Evolutionary conservation across 2,329 filamentous ascomycete species (phyloP).

Genomic region (Fusarium lyarnte): DNA sequence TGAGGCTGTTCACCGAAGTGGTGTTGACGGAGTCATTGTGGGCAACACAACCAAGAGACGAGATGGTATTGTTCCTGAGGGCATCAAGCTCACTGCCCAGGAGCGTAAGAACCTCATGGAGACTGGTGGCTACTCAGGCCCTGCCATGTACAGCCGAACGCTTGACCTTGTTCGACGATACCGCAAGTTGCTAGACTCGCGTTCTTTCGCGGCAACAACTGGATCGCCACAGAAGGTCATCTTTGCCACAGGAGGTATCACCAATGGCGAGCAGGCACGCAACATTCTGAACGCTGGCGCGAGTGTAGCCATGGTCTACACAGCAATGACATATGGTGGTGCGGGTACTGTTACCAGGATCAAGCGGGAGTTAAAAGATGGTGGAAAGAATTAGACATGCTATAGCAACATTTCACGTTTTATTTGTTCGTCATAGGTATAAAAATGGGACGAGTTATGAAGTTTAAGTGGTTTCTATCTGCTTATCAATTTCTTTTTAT

Average conservation of each 20-base stretch:
- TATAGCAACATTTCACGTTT: conserved; percentile 36
- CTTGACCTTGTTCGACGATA: conserved; percentile 83
- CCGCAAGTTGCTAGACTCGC: conserved; percentile 71
- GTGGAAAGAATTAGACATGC: conserved; percentile 43
- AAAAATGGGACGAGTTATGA: neutral
- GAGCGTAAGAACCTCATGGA: conserved; percentile 78
- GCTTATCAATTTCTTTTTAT: neutral
- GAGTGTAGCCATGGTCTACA: conserved; percentile 92
- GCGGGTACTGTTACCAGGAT: conserved; percentile 72
- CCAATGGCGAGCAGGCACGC: conserved; percentile 83
- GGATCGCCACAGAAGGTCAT: conserved; percentile 74
- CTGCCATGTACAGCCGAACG: conserved; percentile 85
- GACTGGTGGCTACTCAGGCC: conserved; percentile 89
- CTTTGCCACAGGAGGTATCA: conserved; percentile 94
- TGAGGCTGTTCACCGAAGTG: conserved; percentile 81
- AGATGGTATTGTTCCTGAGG: conserved; percentile 73
- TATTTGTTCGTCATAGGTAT: conserved; percentile 29
- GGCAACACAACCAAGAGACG: conserved; percentile 95
- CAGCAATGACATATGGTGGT: conserved; percentile 73
- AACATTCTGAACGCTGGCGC: conserved; percentile 88
- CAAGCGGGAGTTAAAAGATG: conserved; percentile 68
- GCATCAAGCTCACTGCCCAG: conserved; percentile 69
- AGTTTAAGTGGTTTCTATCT: neutral
- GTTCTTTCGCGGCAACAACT: conserved; percentile 46
- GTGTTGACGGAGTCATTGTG: conserved; percentile 94